Base-by-base conservation (phyloP, 1,139 yeast genomes). In the Pichia norvegensis region DNA sequence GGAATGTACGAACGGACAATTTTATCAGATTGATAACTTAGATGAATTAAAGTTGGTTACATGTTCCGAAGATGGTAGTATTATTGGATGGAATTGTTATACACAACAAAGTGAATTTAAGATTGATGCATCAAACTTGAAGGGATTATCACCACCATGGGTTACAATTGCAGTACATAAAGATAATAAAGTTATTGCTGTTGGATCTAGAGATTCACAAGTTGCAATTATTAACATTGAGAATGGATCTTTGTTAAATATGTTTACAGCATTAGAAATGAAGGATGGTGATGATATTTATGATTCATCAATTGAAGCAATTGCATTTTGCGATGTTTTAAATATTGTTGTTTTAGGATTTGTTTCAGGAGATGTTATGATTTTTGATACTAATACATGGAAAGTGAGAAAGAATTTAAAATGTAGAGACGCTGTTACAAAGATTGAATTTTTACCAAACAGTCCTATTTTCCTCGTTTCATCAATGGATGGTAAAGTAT, bases 51-150 rank as follows among this genome's bases (percentile, higher is more conserved):
- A 79, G 33, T 70, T 92, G 51, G 76, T 87, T 20, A 84, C 96
- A 0, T 72, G 81, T 29, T 79, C 95, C n/a, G 92, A 88, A 53
- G 98, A 92, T 64, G 88, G 95, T 31, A 72, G 88, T 7, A 75
- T 92, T 29, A 81, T 88, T 45, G 79, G 80, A 50, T 92, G 98
- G 97, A 87, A 90, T 62, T 86, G 92, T 48, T 88, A 78, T 67
- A 81, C 92, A 9, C 81, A 81, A 33, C 79, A 78, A 42, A 77
- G 79, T 29, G 72, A 73, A 54, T 82, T 81, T 64, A 85, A 81
- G 59, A 72, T 85, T 49, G 73, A 73, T 46, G 79, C 82, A 38
- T 70, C 77, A 45, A 70, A 67, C 45, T 74, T 83, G 62, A 81
- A 76, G 60, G 87, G 20, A 31, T 72, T 78, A 33, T 79, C 77